Conservation (phyloP, 306 rosid species). For the Vigna unguiculata region DNA sequence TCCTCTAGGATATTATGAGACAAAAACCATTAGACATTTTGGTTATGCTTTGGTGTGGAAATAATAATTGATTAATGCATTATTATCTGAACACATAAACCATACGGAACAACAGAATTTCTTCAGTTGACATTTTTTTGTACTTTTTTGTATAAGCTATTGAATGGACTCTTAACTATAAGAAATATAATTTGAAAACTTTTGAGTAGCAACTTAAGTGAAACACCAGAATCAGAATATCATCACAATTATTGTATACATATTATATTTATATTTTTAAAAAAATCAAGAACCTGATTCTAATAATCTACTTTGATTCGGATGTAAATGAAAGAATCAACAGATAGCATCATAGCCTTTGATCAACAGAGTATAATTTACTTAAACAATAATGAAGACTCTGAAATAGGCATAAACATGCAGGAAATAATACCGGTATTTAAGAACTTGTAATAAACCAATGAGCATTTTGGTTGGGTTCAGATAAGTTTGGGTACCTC, state of each 20-base stretch:
- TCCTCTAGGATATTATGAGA: slow-evolving; percentile 52
- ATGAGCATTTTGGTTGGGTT: slow-evolving; percentile 6
- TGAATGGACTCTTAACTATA: not conserved
- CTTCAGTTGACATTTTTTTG: not conserved
- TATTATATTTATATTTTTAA: not conserved
- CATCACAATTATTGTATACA: not conserved
- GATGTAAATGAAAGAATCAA: slow-evolving; percentile 22
- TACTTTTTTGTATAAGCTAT: not conserved
- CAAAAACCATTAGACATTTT: slow-evolving; percentile 36
- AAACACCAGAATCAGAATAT: slow-evolving; percentile 30
- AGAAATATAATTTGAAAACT: not conserved
- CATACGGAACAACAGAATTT: slow-evolving; percentile 9
- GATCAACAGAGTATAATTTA: slow-evolving; percentile 3
- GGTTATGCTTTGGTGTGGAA: not conserved
- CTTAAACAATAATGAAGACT: slow-evolving; percentile 27
- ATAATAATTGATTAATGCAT: not conserved
- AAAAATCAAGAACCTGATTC: slow-evolving; percentile 8
- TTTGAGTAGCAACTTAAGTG: not conserved
- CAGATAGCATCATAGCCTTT: not conserved
- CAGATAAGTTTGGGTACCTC: slow-evolving; percentile 25
- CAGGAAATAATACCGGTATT: not conserved
- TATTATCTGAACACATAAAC: not conserved
- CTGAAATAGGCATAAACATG: slow-evolving; percentile 4
- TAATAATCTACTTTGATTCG: slow-evolving; percentile 17
- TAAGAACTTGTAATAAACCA: slow-evolving; percentile 20